Conservation (phyloP, 345 rosid species). For the rapeseed (Brassica napus) region DNA sequence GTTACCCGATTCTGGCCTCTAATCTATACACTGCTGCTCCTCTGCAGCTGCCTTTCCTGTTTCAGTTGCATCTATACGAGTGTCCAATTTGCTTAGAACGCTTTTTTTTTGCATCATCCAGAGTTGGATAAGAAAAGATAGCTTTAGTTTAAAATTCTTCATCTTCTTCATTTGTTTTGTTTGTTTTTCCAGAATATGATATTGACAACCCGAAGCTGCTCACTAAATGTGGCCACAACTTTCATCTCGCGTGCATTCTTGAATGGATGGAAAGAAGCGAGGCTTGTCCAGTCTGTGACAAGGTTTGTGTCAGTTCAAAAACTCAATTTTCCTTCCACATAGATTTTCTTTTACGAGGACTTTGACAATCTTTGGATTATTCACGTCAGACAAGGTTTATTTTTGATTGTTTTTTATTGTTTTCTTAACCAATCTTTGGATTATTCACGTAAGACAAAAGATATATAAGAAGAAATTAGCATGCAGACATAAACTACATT, state of each 20-base stretch:
- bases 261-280: slow-evolving; percentile 99
- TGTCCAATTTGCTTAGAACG: slow-evolving; percentile 97
- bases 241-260: too few species aligned
- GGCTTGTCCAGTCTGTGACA: slow-evolving; percentile 83
- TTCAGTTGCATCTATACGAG: slow-evolving; percentile 39
- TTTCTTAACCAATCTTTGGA: background rate
- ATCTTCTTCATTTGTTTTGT: too few species aligned
- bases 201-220: too few species aligned
- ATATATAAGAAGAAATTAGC: background rate
- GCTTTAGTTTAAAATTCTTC: too few species aligned
- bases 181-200: too few species aligned
- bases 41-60: slow-evolving; percentile 75
- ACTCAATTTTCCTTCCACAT: background rate
- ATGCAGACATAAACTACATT: slow-evolving; percentile 16
- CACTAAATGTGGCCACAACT: too few species aligned
- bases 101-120: slow-evolving; percentile 21
- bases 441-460: too few species aligned
- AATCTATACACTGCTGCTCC: slow-evolving; percentile 62
- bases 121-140: too few species aligned
- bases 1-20: slow-evolving; percentile 36
- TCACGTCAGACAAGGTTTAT: background rate
- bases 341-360: background rate
- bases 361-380: slow-evolving; percentile 23
- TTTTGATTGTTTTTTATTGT: background rate
- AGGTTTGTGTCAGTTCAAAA: slow-evolving; percentile 50